Evolutionary conservation across 768 basidiomycete species (phyloP).

Genomic region (Termitomyces sp.): DNA sequence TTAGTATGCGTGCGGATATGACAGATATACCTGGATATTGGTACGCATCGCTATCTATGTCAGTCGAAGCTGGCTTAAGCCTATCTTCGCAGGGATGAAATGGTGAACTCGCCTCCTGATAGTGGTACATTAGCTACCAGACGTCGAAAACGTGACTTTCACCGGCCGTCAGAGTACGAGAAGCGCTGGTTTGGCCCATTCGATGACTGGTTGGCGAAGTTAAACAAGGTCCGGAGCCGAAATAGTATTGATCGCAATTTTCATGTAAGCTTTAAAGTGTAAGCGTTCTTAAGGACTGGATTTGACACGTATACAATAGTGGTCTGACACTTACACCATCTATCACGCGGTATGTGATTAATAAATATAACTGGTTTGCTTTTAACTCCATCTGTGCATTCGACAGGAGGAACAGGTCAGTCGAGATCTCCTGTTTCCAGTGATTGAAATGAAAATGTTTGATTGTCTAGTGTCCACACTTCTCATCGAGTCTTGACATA

Average conservation of each 20-base stretch:
- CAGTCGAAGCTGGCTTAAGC: background rate
- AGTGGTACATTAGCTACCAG: background rate
- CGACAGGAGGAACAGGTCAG: background rate
- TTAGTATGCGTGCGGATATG: background rate
- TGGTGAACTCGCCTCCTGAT: background rate
- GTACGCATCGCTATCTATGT: background rate
- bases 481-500: background rate
- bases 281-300: background rate
- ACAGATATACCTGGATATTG: conserved; percentile 1
- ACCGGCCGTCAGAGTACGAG: background rate
- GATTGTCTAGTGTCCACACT: background rate
- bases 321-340: background rate
- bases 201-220: background rate
- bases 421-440: background rate
- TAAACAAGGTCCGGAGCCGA: background rate
- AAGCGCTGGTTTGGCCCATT: background rate
- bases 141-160: background rate
- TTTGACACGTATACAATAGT: background rate
- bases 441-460: background rate
- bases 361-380: background rate
- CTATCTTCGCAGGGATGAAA: background rate
- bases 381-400: background rate
- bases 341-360: background rate
- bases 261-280: background rate
- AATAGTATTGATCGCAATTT: background rate